A percentile compares a stretch with the other conserved stretches of the same genome.
Evolutionary conservation across 495 filamentous ascomycete genomes (phyloP).

Genomic region (Hypoxylon intermedium): DNA sequence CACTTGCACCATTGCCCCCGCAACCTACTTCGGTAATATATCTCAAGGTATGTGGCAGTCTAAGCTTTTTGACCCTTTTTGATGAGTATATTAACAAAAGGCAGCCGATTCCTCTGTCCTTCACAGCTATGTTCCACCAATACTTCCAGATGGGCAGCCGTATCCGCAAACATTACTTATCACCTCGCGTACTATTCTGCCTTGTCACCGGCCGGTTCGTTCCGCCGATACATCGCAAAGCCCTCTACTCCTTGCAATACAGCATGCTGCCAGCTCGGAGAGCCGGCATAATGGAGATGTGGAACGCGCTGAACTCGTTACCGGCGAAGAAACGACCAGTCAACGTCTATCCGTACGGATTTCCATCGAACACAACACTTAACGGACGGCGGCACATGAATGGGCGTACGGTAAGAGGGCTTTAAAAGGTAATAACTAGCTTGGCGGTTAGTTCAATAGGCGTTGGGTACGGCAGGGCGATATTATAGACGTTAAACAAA

Average conservation of each 20-base stretch:
- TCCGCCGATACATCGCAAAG: conserved; percentile 90
- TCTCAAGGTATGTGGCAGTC: conserved; percentile 67
- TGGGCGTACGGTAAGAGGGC: conserved; percentile 33
- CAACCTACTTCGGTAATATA: conserved; percentile 76
- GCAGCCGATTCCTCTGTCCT: conserved; percentile 87
- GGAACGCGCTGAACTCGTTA: conserved; percentile 69
- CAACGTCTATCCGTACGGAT: conserved; percentile 25
- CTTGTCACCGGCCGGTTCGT: conserved; percentile 88
- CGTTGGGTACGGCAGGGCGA: no score
- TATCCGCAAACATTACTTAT: conserved; percentile 93
- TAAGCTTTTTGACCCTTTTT: background rate
- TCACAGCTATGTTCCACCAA: conserved; percentile 91
- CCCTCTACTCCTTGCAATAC: conserved; percentile 96
- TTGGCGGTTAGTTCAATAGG: no score
- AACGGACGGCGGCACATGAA: conserved; percentile 42
- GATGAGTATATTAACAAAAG: conserved; percentile 25
- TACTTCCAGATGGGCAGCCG: conserved; percentile 94
- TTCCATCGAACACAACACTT: conserved; percentile 10
- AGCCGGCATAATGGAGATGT: conserved; percentile 82
- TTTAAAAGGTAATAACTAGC: no score
- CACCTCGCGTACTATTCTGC: conserved; percentile 83
- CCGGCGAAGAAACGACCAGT: conserved; percentile 47
- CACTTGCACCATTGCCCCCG: conserved; percentile 22
- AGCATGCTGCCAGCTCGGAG: conserved; percentile 90
- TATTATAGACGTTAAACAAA: no score